Evolutionary conservation across 257 asterid species (phyloP), one percentile per base, ranked within the genome.

Genomic region (Nicotiana undulata): DNA sequence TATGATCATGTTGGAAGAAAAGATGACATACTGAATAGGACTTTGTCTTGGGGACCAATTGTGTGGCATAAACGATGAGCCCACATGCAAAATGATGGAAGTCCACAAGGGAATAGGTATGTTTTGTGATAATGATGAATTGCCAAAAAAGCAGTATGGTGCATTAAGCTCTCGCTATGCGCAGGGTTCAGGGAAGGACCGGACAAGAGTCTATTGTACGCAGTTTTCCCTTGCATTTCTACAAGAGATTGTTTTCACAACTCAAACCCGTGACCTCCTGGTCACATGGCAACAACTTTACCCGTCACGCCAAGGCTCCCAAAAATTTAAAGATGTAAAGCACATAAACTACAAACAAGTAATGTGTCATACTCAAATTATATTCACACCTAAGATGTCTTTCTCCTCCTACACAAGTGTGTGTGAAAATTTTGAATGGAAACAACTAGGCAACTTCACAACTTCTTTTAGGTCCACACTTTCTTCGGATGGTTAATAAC

Each of bases 1-100:
- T 32, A 81, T 84, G 86, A 63, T 63, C 75, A 87, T 93, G 96
- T 86, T 87, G 90, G 88, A 70, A 22, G 86, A 85, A 68, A 81
- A 81, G 81, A 82, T 26, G 86, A 88, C 95, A 91, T 32, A 81
- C 67, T 79, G 83, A 75, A 24, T 75, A 80, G 80, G 78, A 84
- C 81, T 81, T 2, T 86, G 85, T 84, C 82, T 72, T 26, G 67
- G 83, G 87, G 87, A 80, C 90, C 86, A 85, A 79, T 80, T 67
- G 75, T 83, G 70, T 76, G 79, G 80, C 85, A 82, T 46, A 82
- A 75, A 87, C 67, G 82, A 56, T 60, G 86, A 37, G 83, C 83
- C 87, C 92, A 85, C 90, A 76, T 82, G 86, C 44, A 85, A 79
- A 77, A 86, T 87, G 85, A 84, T 83, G 75, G 87, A 88, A 84